Evolutionary conservation across 768 basidiomycete genomes (phyloP), one percentile per base, ranked within the genome.

Genomic region (Lanmaoa pseudosensibilis): DNA sequence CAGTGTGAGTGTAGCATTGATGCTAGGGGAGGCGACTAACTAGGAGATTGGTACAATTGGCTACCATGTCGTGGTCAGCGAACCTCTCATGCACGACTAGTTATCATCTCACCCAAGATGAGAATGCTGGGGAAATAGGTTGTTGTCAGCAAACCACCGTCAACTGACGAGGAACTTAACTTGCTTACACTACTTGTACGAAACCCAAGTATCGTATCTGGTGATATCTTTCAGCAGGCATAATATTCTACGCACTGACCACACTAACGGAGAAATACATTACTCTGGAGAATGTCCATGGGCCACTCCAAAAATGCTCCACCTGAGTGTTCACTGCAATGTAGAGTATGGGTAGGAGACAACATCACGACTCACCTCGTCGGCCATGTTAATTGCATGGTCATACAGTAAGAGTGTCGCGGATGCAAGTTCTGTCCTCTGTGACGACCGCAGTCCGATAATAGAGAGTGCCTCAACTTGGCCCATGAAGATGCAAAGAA

Each of bases 181-280:
- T 5, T 21, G 19, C 60, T 46, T 21, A 62, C 59, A 54, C n/a
- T 32, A 30, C 60, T 41, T 52, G 46, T 8, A 43, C 12, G 18
- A 50, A 37, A 34, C 59, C 59, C 38, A 57, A 25, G 16, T 57
- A 61, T 38, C 61, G 51, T 52, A 62, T 47, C 61, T 61, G 4
- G 41, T 15, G 34, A 32, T 41, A 50, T 21, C 18, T 27, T 7
- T 53, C n/a, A 61, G 32, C n/a, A 16, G 7, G 12, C 16, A 7
- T 7, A 15, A 46, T 16, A 33, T 38, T 25, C 2, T 18, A 15
- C 7, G 9, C 32, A 32, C 10, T 2, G 5, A 43, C 11, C 19
- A 30, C 41, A 54, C 60, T 27, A 39, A 57, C 54, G 5, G 30
- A 56, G 38, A 61, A 21, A 54, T 61, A 62, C 32, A 61, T 47